Evolutionary conservation across 2,329 filamentous ascomycete species (phyloP), one percentile per base, ranked within the genome.

Genomic region (Verticillium longisporum): DNA sequence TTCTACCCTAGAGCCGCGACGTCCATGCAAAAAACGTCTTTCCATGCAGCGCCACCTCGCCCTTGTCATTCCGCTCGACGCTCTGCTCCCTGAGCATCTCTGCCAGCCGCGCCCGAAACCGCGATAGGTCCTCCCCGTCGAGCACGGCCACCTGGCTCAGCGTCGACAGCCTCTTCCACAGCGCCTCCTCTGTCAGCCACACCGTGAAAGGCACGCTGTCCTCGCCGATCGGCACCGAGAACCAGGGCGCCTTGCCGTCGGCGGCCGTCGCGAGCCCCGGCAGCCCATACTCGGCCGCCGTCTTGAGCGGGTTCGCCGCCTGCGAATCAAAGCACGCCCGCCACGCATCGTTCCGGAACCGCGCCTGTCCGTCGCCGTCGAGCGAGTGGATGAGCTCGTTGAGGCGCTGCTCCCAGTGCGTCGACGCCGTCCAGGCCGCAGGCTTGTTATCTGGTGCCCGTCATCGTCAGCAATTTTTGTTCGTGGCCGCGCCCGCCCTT

Each of bases 301-400:
- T 78, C 63, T 83, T 79, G n/a, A 84, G 63, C 2, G 82, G 81
- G 53, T 77, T 83, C 37, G 72, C 76, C 59, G 81, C 76, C 68
- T 89, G 85, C 11, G 80, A 74, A 38, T 86, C 82, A 66, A 92
- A 91, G 2, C 88, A 81, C 14, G 82, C 70, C 64, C 80, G 80
- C 89, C 89, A 92, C 68, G 80, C 69, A 62, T 74, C 68, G 69
- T 91, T 80, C 58, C 88, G 82, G 74, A 91, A 91, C 14, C 89
- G 83, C 32, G 84, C 81, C 58, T 84, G 77, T 1, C 81, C 80
- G 71, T 90, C 88, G 34, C 64, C 63, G 4, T 83, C 76, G 31
- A 82, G 75, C 66, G 77, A 78, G 59, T 75, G 71, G 61, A 87
- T 79, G 59, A 88, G 80, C 56, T 86, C 80, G 65, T 88, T 86